Evolutionary conservation across 2,329 filamentous ascomycete genomes (phyloP), one percentile per base, ranked within the genome.

Genomic region (Ceratocystis alfenasii): DNA sequence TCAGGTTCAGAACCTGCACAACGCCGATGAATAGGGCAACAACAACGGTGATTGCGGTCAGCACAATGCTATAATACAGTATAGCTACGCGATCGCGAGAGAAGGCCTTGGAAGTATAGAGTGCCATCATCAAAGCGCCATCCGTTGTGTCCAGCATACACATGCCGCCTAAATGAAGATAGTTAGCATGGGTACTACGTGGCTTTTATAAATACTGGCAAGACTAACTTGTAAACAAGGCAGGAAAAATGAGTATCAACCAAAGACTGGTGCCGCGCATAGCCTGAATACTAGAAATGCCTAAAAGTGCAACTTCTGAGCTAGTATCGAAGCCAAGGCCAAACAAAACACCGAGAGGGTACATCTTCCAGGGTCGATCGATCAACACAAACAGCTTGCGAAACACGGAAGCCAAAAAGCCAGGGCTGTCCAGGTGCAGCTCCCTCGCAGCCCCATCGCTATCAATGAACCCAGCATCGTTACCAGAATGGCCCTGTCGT

Each of bases 241-340:
- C 75, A 0, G 94, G 94, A 67, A 96, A 96, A 63, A 99, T 87
- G 41, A 97, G 75, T 68, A 97, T 97, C 15, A 96, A 78, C 94
- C 94, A 99, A 68, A 97, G 87, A 41, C 86, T 90, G 0, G 91
- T 96, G 1, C 93, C 93, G 68, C 88, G 81, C 0, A 90, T 86
- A 0, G 88, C 92, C 71, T 96, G 88, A 1, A 99, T 85, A 36
- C 88, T 91, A 0, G 90, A 88, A 69, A 97, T 95, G 0, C 93
- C 94, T 0, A 99, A 76, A 6, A 99, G 81, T 0, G 94, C 93
- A 71, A 97, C 89, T 74, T 99, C 93, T 6, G 90, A 95, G 50
- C 89, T 95, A 0, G 94, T 97, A 73, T 97, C 94, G 73, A 99
- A 97, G 0, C 93, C 94, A 0, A 97, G 79, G 0, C 93, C 94